Evolutionary conservation across 371 early-diverging fungal genomes (phyloP), one percentile per base, ranked within the genome.

Genomic region (Actinomucor elegans): DNA sequence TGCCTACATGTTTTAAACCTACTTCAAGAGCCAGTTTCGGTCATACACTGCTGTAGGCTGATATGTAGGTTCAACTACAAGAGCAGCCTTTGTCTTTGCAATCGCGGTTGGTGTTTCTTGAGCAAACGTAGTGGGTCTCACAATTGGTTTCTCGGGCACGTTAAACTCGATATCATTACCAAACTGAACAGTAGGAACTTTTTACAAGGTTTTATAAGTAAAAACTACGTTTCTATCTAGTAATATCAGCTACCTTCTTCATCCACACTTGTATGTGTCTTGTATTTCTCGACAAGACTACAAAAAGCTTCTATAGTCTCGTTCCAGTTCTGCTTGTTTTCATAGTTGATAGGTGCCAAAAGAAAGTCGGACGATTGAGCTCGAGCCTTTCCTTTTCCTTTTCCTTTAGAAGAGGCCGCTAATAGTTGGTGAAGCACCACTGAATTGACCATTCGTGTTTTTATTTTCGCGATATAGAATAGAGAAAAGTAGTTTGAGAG

Each of bases 11-110:
- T 10, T 17, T 27, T n/a, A 40, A 9, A 37, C 62, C 32, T 68
- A 75, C 73, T 62, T 24, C 31, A 78, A 59, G 17, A 81, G 57
- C 81, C 81, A 81, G 45, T 75, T 57, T 12, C 74, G 75, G 36
- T 77, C 77, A 52, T 66, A 81, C 6, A 69, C 52, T 23, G 50
- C 52, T 14, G 33, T 35, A 12, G 10, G 6, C 17, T 12, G 1
- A 15, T 6, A 12, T 34, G 23, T 14, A 2, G 36, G 26, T 33
- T 18, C 9, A 29, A 14, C n/a, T n/a, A n/a, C n/a, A n/a, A n/a
- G n/a, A n/a, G n/a, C n/a, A n/a, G n/a, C n/a, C n/a, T n/a, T n/a
- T n/a, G n/a, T n/a, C n/a, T n/a, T n/a, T n/a, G n/a, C n/a, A n/a
- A n/a, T n/a, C n/a, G n/a, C n/a, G n/a, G n/a, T n/a, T n/a, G n/a